Percentiles rank a stretch among this genome's conserved stretches.
These are phyloP conservation scores for Moricandia moricandioides DNA, from an alignment of 345 rosid genomes.

Conservation along the genomic window DNA sequence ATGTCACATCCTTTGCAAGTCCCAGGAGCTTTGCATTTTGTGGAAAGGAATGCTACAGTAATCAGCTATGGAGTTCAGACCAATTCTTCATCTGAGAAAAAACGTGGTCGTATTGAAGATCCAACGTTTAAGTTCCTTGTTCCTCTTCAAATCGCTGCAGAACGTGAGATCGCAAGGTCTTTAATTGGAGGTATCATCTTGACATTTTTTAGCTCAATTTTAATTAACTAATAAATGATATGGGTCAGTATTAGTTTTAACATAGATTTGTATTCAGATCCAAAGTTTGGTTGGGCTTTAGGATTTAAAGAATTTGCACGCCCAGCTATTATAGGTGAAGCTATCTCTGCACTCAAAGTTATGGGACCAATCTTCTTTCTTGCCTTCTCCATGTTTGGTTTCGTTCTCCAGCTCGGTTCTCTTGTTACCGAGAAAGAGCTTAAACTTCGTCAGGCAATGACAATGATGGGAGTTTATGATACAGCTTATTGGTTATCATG, in stretches of 20 bases:
- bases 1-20: conserved; percentile 48
- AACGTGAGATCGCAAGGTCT: conserved; percentile 88
- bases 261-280: too few species aligned
- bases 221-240: too few species aligned
- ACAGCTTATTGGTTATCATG: too few species aligned
- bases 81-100: conserved; percentile 54
- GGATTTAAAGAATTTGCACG: conserved; percentile 81
- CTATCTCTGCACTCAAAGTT: conserved; percentile 37
- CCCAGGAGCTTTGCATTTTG: conserved; percentile 80
- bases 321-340: conserved; percentile 42
- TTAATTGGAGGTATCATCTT: conserved; percentile 59
- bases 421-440: too few species aligned
- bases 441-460: too few species aligned
- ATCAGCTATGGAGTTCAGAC: conserved; percentile 81
- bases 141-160: conserved; percentile 87
- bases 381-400: too few species aligned
- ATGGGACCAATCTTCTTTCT: too few species aligned
- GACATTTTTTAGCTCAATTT: conserved; percentile 1
- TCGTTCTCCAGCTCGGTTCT: too few species aligned
- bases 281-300: conserved; percentile 65
- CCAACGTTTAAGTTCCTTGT: conserved; percentile 79
- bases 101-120: conserved; percentile 64
- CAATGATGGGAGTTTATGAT: too few species aligned
- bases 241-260: too few species aligned
- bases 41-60: conserved; percentile 46